A percentile compares a stretch with the other conserved stretches of the same genome.
Conservation (phyloP, 805 yeast genomes). For the Kuraishia piskuri region DNA sequence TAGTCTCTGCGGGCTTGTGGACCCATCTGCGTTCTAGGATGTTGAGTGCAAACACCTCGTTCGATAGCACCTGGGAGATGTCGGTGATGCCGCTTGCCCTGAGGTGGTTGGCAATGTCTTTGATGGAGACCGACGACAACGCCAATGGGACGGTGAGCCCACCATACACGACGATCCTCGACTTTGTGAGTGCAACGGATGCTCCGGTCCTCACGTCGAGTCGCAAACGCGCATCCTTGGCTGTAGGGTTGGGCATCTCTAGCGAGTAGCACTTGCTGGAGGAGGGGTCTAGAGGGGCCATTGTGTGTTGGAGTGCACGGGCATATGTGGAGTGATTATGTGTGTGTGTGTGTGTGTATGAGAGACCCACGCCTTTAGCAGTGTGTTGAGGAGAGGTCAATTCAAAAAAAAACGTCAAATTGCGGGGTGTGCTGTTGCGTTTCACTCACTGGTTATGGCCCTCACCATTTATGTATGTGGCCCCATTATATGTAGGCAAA, state of each 20-base stretch:
- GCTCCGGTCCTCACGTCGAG: constrained; percentile 64
- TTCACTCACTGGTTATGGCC: too few relatives aligned
- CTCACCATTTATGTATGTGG: too few relatives aligned
- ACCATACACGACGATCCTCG: constrained; percentile 58
- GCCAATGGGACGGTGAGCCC: constrained; percentile 56
- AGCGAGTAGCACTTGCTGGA: constrained; percentile 51
- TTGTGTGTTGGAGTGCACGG: constrained; percentile 14
- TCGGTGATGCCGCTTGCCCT: constrained; percentile 2
- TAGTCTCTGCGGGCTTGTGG: constrained; percentile 26
- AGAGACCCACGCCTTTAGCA: too few relatives aligned
- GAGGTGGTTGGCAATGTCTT: constrained; percentile 25
- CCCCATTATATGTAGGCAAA: too few relatives aligned
- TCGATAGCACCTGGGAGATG: constrained; percentile 37
- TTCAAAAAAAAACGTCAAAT: too few relatives aligned
- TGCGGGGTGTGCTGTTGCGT: too few relatives aligned
- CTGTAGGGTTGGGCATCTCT: constrained; percentile 43
- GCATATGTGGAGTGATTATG: background rate
- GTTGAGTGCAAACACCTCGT: constrained; percentile 55
- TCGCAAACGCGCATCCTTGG: constrained; percentile 39
- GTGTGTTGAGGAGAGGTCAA: too few relatives aligned
- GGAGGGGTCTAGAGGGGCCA: constrained; percentile 61
- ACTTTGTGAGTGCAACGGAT: constrained; percentile 46
- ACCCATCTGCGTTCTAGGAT: constrained; percentile 53
- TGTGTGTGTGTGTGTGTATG: background rate
- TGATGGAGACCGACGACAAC: constrained; percentile 29